phyloP scores from a whole-genome alignment of 495 filamentous ascomycete genomes.

The Penicillium silybi region DNA sequence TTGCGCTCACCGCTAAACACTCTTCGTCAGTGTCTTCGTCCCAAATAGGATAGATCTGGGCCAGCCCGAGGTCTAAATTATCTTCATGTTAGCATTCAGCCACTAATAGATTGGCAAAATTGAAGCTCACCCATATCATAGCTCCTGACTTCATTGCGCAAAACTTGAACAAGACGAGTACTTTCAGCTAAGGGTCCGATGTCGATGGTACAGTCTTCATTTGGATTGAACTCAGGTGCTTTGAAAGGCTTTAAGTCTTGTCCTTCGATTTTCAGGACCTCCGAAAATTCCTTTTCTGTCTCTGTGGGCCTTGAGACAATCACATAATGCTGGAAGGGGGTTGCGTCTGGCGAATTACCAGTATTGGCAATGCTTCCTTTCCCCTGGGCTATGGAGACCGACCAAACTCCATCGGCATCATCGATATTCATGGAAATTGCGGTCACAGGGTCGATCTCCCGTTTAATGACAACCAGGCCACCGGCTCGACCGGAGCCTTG shows the following conservation, averaged over 20 bases:
- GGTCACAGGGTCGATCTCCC: constrained; percentile 63
- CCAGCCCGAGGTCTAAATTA: constrained; percentile 67
- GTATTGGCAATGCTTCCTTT: constrained; percentile 33
- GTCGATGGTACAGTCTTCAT: constrained; percentile 77
- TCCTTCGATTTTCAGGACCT: constrained; percentile 32
- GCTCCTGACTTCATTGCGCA: constrained; percentile 76
- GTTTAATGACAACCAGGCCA: constrained; percentile 68
- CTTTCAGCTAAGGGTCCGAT: constrained; percentile 70
- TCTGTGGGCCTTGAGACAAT: constrained; percentile 32
- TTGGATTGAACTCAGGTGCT: constrained; percentile 78
- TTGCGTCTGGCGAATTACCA: constrained; percentile 49
- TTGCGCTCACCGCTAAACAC: constrained; percentile 71
- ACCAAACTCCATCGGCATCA: constrained; percentile 35
- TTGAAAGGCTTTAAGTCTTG: constrained; percentile 30
- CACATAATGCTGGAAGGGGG: constrained; percentile 29
- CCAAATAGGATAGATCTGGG: constrained; percentile 83
- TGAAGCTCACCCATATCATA: constrained; percentile 75
- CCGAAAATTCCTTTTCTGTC: constrained; percentile 37
- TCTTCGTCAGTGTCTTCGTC: constrained; percentile 84
- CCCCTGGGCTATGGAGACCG: constrained; percentile 20
- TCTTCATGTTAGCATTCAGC: not conserved
- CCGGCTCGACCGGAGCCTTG: constrained; percentile 67
- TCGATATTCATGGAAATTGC: constrained; percentile 52
- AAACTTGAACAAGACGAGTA: constrained; percentile 76
- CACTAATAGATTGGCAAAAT: not conserved